Percentiles rank a stretch among this genome's conserved stretches.
phyloP scores from a whole-genome alignment of 345 rosid genomes.

The Citropsis articulata region DNA sequence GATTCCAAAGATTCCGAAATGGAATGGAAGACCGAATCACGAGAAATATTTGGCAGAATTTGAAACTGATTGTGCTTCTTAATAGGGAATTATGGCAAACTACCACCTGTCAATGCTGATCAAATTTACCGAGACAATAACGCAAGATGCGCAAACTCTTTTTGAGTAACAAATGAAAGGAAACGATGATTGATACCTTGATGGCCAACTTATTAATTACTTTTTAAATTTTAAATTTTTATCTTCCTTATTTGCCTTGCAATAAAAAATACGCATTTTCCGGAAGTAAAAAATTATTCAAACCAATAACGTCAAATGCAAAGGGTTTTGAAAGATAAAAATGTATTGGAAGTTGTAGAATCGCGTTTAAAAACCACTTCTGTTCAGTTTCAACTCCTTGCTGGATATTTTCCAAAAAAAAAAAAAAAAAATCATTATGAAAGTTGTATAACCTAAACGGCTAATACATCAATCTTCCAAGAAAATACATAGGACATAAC shows the following conservation, averaged over 20 bases:
- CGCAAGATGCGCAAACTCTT: neutral
- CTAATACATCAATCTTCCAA: neutral
- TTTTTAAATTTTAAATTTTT: too few species aligned
- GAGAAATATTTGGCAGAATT: neutral
- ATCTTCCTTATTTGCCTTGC: too few species aligned
- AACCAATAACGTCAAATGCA: too few species aligned
- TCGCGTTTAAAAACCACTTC: neutral
- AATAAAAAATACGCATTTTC: too few species aligned
- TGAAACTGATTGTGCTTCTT: conserved; percentile 3
- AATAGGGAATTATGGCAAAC: neutral
- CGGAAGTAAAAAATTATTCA: too few species aligned
- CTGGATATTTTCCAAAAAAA: neutral
- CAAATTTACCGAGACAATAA: neutral
- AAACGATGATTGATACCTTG: too few species aligned
- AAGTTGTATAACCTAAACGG: neutral
- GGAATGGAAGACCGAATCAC: neutral
- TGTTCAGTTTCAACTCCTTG: neutral
- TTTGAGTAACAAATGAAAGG: neutral
- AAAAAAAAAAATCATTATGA: neutral
- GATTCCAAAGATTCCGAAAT: neutral
- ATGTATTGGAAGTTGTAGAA: too few species aligned
- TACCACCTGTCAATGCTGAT: too few species aligned
- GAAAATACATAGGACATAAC: neutral
- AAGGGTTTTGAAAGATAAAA: neutral
- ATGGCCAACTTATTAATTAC: too few species aligned